Conservation (phyloP, 306 rosid species). For the Astragalus glycyphyllos region DNA sequence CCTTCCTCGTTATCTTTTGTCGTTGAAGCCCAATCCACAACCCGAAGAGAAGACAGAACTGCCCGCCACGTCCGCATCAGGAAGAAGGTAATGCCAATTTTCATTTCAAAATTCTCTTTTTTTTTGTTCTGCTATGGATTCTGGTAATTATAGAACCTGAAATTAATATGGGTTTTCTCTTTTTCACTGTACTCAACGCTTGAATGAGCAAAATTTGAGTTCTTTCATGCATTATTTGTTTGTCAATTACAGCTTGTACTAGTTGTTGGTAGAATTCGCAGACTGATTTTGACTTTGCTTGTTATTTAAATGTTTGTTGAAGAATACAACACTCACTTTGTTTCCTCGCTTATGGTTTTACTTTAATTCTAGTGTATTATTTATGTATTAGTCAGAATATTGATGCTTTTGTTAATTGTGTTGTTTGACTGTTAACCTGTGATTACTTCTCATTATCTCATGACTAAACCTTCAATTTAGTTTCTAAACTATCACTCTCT, state of each 20-base stretch:
- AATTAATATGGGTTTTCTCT: not conserved
- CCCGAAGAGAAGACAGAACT: conserved; percentile 67
- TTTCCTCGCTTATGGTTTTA: not conserved
- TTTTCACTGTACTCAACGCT: not conserved
- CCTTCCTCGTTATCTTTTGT: conserved; percentile 42
- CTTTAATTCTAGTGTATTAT: not conserved
- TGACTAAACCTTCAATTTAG: too few relatives aligned
- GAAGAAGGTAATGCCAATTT: conserved; percentile 46
- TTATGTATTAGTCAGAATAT: conserved; percentile 9
- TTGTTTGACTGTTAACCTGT: not conserved
- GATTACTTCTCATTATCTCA: too few relatives aligned
- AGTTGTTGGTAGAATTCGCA: not conserved
- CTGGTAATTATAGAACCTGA: not conserved
- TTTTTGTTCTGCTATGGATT: not conserved
- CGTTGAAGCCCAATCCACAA: conserved; percentile 57
- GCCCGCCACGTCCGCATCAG: conserved; percentile 74
- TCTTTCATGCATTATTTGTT: conserved; percentile 11
- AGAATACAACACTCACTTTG: not conserved
- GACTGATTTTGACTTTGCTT: conserved; percentile 3
- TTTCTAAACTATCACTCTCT: too few relatives aligned
- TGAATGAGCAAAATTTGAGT: not conserved
- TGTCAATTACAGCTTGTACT: not conserved
- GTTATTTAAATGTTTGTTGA: not conserved
- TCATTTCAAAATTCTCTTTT: not conserved
- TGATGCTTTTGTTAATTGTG: not conserved